phyloP scores from a whole-genome alignment of 2,329 filamentous ascomycete species.

The Phialophora verrucosa region DNA sequence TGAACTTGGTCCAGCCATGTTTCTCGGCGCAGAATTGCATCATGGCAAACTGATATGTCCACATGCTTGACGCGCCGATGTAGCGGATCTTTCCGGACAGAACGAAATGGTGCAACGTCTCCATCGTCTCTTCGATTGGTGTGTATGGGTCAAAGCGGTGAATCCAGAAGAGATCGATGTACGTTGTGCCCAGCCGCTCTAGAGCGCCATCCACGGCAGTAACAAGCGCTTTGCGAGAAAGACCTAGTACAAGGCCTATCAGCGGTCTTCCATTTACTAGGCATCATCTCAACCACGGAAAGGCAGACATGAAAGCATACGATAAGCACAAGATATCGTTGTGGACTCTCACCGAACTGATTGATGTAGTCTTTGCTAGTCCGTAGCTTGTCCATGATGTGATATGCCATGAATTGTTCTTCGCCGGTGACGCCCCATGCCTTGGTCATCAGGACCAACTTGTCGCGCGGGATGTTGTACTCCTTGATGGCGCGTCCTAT shows the following conservation, averaged over 20 bases:
- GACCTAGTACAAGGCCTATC: constrained; percentile 25
- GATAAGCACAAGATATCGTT: too few species aligned
- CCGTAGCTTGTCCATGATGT: constrained; percentile 46
- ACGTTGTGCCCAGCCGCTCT: constrained; percentile 50
- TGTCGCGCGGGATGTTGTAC: constrained; percentile 61
- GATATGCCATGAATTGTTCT: constrained; percentile 41
- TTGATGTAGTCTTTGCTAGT: constrained; percentile 12
- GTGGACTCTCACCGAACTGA: not conserved
- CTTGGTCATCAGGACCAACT: constrained; percentile 64
- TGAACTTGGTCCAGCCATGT: constrained; percentile 57
- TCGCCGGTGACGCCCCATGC: constrained; percentile 32
- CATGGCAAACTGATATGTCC: constrained; percentile 45
- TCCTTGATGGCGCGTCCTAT: constrained; percentile 63
- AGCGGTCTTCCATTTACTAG: too few species aligned
- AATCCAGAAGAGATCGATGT: constrained; percentile 51
- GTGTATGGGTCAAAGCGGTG: constrained; percentile 59
- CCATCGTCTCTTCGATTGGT: constrained; percentile 55
- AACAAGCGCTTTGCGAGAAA: constrained; percentile 65
- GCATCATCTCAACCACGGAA: too few species aligned
- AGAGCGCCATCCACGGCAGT: constrained; percentile 61
- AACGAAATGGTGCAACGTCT: constrained; percentile 43
- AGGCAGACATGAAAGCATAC: too few species aligned
- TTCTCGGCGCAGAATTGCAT: constrained; percentile 56
- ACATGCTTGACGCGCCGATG: constrained; percentile 43
- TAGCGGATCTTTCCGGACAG: constrained; percentile 7